Percentiles rank a stretch among this genome's conserved stretches.
Conservation (phyloP, 371 early-diverging fungal species). For the Polyrhizophydium stewartii region DNA sequence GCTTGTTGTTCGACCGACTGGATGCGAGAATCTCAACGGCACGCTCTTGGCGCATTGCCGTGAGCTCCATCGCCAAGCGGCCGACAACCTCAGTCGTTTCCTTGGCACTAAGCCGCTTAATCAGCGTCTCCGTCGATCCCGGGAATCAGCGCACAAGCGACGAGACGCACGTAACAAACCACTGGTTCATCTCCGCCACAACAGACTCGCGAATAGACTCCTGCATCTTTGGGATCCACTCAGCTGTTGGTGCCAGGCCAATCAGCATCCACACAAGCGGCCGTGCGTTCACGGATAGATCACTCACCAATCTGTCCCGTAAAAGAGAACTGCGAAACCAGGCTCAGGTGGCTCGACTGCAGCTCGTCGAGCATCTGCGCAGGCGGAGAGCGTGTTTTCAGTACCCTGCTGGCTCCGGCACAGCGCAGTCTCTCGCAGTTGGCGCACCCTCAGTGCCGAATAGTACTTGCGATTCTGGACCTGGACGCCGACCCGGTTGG, state of each 20-base stretch:
- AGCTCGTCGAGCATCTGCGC: conserved; percentile 75
- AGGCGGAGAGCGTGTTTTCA: background rate
- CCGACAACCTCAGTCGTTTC: conserved; percentile 85
- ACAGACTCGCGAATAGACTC: conserved; percentile 79
- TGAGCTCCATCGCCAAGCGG: conserved; percentile 67
- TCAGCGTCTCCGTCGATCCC: background rate
- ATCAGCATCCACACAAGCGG: too few relatives aligned
- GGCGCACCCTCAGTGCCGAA: conserved; percentile 74
- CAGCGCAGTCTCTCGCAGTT: background rate
- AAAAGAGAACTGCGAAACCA: conserved; percentile 67
- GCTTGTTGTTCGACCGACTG: conserved; percentile 18
- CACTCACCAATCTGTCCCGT: conserved; percentile 55
- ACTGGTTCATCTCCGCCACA: conserved; percentile 80
- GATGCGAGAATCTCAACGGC: conserved; percentile 60
- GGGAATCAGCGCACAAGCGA: background rate
- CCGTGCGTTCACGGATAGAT: background rate
- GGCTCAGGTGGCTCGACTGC: conserved; percentile 63
- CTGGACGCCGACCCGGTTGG: conserved; percentile 75
- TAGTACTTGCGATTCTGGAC: conserved; percentile 84
- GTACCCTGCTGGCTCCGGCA: background rate
- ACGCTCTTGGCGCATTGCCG: conserved; percentile 40
- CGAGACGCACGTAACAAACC: conserved; percentile 70
- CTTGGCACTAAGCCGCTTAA: conserved; percentile 54
- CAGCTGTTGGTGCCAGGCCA: conserved; percentile 38
- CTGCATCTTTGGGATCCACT: conserved; percentile 81